These are phyloP conservation scores for Lepidium didymum DNA, from an alignment of 345 rosid genomes.

Conservation along the genomic window DNA sequence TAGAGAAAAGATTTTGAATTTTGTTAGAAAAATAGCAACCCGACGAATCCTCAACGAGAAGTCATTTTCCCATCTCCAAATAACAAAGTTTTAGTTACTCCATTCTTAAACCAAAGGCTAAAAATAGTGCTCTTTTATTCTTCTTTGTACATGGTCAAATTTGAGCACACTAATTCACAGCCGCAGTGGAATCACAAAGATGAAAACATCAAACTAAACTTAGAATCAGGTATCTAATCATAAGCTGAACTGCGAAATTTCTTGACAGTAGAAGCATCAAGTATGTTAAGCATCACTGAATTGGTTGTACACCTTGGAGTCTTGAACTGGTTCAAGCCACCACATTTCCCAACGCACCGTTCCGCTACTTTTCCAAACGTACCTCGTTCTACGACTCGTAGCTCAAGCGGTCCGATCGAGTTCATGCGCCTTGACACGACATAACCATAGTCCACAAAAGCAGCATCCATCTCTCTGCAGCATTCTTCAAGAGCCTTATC, in stretches of 20 bases:
- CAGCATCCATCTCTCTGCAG: conserved; percentile 70
- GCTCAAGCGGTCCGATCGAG: conserved; percentile 84
- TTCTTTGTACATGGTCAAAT: neutral
- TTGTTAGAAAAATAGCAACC: too few species aligned
- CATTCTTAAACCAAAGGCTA: neutral
- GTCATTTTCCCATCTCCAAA: neutral
- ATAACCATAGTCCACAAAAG: conserved; percentile 74
- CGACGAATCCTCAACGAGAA: too few species aligned
- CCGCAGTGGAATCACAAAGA: neutral
- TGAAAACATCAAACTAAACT: neutral
- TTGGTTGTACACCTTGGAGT: conserved; percentile 86
- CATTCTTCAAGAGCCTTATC: conserved; percentile 60
- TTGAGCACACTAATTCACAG: conserved; percentile 5
- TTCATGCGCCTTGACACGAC: conserved; percentile 67
- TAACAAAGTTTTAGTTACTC: neutral
- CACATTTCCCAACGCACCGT: conserved; percentile 60
- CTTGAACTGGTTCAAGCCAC: conserved; percentile 88
- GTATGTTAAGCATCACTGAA: conserved; percentile 51
- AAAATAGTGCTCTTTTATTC: neutral
- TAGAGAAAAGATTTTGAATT: too few species aligned
- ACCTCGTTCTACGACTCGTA: conserved; percentile 64
- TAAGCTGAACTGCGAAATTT: conserved; percentile 66
- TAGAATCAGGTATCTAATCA: conserved; percentile 1
- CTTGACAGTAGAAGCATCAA: conserved; percentile 47
- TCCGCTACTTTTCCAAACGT: conserved; percentile 76